Base-by-base conservation (phyloP, 139 green algal species). In the Micractinium sp. region DNA sequence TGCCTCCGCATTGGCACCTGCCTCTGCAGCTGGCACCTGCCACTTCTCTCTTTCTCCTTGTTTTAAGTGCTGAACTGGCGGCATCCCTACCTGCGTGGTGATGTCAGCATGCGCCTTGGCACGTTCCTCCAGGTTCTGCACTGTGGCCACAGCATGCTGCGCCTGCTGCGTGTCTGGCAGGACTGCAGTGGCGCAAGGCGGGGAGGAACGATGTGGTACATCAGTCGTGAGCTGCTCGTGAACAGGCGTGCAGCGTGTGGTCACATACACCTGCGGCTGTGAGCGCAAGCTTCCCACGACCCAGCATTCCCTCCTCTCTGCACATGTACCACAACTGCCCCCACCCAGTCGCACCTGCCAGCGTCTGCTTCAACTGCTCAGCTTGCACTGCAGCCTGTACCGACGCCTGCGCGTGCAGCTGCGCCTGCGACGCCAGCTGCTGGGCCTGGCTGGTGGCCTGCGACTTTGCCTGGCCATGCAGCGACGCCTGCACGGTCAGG, bases 391-490 rank as follows among this genome's bases (percentile, higher is more conserved):
- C 89, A 41, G 91, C 91, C 67, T 88, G 79, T 14, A 92, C 73
- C 15, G 82, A 84, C 23, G 92, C 94, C 88, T 96, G 92, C 25
- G 92, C 94, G 77, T 96, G 94, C 74, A 92, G 82, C 77, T 96
- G 94, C 47, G 94, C 93, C 78, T 95, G 90, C 22, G 80, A 77
- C 2, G 93, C 89, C 27, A 92, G 77, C 35, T 93, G 90, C 86
- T 93, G 86, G 29, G 85, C 89, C 61, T 92, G 81, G 29, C 18
- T 86, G 53, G 61, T 56, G 31, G 80, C 92, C 38, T 93, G 84
- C 13, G 88, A 77, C 85, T 91, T 87, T 35, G 85, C 91, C 38
- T 92, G 83, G 0, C 27, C 86, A 39, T 89, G 86, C 53, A 91
- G 56, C 13, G 80, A 67, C 77, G 91, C 92, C 66, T 89, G 86